Conservation (phyloP, 441 rosid species). For the Erodium moschatum region DNA sequence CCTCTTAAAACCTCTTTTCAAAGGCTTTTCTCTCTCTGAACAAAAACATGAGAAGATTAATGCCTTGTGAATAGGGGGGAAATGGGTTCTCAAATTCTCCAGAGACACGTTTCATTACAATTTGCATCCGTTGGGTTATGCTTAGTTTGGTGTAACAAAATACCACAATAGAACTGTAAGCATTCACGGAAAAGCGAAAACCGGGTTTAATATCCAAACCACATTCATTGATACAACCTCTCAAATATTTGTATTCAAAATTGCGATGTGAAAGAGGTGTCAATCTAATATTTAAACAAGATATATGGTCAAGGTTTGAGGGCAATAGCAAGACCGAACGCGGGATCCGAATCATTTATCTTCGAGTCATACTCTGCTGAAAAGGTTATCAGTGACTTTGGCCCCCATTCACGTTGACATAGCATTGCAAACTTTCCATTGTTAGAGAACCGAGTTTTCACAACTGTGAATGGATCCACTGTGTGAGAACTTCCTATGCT, state of each 20-base stretch:
- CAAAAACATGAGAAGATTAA: no score
- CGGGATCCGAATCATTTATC: constrained; percentile 41
- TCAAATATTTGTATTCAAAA: not conserved
- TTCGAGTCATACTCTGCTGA: constrained; percentile 66
- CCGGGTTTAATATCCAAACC: not conserved
- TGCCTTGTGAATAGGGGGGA: no score
- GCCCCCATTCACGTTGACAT: constrained; percentile 67
- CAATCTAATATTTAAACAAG: not conserved
- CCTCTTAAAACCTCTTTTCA: no score
- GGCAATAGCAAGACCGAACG: constrained; percentile 62
- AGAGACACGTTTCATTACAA: no score
- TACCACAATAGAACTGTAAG: no score
- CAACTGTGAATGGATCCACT: constrained; percentile 40
- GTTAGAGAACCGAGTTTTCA: constrained; percentile 50
- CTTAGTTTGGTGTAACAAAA: no score
- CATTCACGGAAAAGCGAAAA: no score
- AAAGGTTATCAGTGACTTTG: constrained; percentile 49
- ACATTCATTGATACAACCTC: not conserved
- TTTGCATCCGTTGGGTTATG: no score
- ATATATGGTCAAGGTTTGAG: constrained; percentile 48
- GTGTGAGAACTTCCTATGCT: constrained; percentile 52
- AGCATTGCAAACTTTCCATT: constrained; percentile 54
- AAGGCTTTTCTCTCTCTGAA: no score
- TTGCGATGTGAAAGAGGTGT: no score
- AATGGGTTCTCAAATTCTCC: no score